Evolutionary conservation across 163 green algal species (phyloP), one percentile per base, ranked within the genome.

Genomic region (Volvox carteri): DNA sequence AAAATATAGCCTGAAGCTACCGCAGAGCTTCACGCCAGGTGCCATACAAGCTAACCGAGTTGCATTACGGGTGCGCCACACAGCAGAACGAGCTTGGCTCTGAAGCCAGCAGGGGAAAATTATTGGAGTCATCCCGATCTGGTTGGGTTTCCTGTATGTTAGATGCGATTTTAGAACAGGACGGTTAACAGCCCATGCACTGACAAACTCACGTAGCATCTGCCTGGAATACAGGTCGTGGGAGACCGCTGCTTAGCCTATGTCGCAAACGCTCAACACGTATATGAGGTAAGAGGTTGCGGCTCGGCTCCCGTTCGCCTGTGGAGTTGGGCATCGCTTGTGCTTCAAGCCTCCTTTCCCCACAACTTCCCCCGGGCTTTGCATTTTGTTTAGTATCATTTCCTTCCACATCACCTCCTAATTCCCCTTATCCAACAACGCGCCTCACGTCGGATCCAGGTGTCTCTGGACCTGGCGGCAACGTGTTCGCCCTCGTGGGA

Each of bases 201-300:
- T n/a, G n/a, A n/a, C n/a, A n/a, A n/a, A n/a, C n/a, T n/a, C n/a
- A n/a, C n/a, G n/a, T n/a, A n/a, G n/a, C n/a, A n/a, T n/a, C n/a
- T n/a, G n/a, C n/a, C n/a, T 65, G 54, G 50, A 65, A 52, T 35
- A 75, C 65, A 75, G 65, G 65, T 46, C 7, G 30, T 25, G 12
- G 65, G 65, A 2, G 25, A 35, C 21, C 2, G 19, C 78, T 75
- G 56, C 33, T 46, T 33, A 12, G 60, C 42, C 1, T 87, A 80
- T 46, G 48, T 87, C 4, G 68, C 81, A 33, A 87, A 79, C n/a
- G 81, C 46, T 1, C 81, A 87, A 35, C 44, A 87, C 75, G 68
- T 70, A 14, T 84, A 84, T 35, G 75, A 84, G 75, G 75, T 84
- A n/a, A 81, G 70, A 11, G 4, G 30, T 2, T 65, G 7, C 28